Conservation (phyloP, 371 early-diverging fungal genomes). For the Mucor plumbeus region DNA sequence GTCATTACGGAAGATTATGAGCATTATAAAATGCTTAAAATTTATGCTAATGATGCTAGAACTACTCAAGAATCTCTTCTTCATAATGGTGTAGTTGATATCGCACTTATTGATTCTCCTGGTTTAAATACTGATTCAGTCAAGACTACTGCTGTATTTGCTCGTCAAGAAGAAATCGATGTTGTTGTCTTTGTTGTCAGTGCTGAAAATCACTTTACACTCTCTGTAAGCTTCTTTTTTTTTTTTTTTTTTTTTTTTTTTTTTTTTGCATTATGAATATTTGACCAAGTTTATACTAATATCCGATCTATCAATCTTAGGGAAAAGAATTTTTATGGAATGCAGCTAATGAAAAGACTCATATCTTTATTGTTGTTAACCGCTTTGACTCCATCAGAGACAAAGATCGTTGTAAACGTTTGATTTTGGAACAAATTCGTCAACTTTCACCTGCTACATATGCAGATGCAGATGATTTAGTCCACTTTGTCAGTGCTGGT, state of each 20-base stretch:
- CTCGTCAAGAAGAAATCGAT: conserved; percentile 98
- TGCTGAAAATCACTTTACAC: conserved; percentile 98
- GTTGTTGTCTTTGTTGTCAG: conserved; percentile 98
- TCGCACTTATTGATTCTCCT: conserved; percentile 96
- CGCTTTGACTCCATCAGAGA: conserved; percentile 94
- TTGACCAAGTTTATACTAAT: not conserved
- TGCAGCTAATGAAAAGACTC: conserved; percentile 97
- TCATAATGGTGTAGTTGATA: conserved; percentile 94
- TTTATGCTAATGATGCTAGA: conserved; percentile 80
- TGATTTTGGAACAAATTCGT: conserved; percentile 93
- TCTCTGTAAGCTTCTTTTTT: conserved; percentile 72
- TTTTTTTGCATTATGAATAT: not conserved
- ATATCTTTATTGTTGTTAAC: conserved; percentile 97
- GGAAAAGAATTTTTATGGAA: conserved; percentile 94
- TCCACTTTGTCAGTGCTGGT: conserved; percentile 96
- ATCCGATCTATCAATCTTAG: conserved; percentile 21
- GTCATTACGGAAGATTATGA: conserved; percentile 67
- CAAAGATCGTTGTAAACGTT: conserved; percentile 90
- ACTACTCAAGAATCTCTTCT: conserved; percentile 75
- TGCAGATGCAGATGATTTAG: conserved; percentile 88
- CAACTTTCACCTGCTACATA: conserved; percentile 93
- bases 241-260: too few species aligned
- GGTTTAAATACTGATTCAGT: conserved; percentile 97
- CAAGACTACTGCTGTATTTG: conserved; percentile 95
- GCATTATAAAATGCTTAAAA: conserved; percentile 84